Percentiles rank a stretch among this genome's conserved stretches.
These are phyloP conservation scores for Taphrina pruni DNA, from an alignment of 1,139 yeast genomes.

Conservation along the genomic window DNA sequence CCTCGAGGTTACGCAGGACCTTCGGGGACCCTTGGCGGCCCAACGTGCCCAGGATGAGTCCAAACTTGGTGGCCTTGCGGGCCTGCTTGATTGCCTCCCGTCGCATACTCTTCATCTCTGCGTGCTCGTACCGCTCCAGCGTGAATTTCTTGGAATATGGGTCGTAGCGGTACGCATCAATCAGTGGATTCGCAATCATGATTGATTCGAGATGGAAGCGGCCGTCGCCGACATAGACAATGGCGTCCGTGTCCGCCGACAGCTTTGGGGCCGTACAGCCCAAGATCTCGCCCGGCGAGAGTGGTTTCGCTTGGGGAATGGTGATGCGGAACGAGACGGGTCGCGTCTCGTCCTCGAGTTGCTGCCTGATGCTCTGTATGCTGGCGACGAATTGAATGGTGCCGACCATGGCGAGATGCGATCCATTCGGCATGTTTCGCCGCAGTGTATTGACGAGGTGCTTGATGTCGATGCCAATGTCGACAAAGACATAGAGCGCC, in stretches of 20 bases:
- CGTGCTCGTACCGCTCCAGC: conserved; percentile 82
- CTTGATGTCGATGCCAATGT: conserved; percentile 82
- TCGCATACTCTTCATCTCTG: conserved; percentile 76
- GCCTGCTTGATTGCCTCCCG: conserved; percentile 73
- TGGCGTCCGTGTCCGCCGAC: conserved; percentile 68
- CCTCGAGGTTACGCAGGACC: conserved; percentile 63
- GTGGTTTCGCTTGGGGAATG: conserved; percentile 91
- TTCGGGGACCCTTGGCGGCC: conserved; percentile 91
- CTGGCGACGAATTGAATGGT: conserved; percentile 97
- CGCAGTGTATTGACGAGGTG: conserved; percentile 80
- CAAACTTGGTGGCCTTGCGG: conserved; percentile 61
- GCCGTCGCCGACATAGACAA: conserved; percentile 95
- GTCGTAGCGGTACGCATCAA: conserved; percentile 91
- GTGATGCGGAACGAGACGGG: conserved; percentile 55
- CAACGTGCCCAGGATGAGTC: conserved; percentile 88
- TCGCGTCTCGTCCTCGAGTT: conserved; percentile 50
- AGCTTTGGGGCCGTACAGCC: conserved; percentile 94
- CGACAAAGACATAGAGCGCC: conserved; percentile 92
- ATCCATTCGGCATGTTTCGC: conserved; percentile 70
- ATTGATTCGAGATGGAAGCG: conserved; percentile 93
- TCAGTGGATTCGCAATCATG: conserved; percentile 93
- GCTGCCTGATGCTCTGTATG: conserved; percentile 74
- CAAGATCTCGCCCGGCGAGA: conserved; percentile 92
- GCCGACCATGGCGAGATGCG: conserved; percentile 78
- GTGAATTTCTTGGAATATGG: conserved; percentile 94